phyloP scores from a whole-genome alignment of 352 stramenopile species.

The Phytophthora citrophthora region DNA sequence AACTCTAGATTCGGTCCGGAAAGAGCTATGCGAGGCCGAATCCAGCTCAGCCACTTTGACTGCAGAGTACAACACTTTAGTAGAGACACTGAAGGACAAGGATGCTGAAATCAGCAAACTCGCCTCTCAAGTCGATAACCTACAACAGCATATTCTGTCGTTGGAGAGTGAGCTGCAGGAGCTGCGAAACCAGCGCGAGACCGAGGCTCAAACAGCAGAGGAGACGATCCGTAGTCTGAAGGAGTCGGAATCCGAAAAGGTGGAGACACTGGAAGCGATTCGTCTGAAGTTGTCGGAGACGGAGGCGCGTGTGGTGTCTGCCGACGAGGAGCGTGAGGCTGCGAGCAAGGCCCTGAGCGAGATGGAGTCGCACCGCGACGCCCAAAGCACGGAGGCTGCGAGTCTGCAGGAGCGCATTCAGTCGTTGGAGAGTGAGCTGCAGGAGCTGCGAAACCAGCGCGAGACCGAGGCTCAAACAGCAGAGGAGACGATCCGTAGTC shows the following conservation, averaged over 20 bases:
- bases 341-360: constrained; percentile 21
- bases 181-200: constrained; percentile 25
- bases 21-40: constrained; percentile 10
- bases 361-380: constrained; percentile 22
- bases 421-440: constrained; percentile 24
- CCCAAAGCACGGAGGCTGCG: constrained; percentile 20
- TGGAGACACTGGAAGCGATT: constrained; percentile 23
- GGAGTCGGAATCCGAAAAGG: constrained; percentile 20
- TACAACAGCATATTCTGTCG: constrained; percentile 8
- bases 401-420: constrained; percentile 10
- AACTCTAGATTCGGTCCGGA: constrained; percentile 10
- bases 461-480: constrained; percentile 14
- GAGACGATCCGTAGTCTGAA: constrained; percentile 31
- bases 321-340: constrained; percentile 28
- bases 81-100: background rate
- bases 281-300: constrained; percentile 31
- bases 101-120: constrained; percentile 3
- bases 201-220: constrained; percentile 21
- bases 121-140: background rate
- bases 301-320: constrained; percentile 16
- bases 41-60: constrained; percentile 1
- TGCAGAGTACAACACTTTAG: background rate
- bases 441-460: constrained; percentile 25
- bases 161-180: constrained; percentile 29
- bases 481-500: constrained; percentile 22